Percentiles rank a stretch among this genome's conserved stretches.
Conservation (phyloP, 371 early-diverging fungal species). For the Fennellomyces sp. region DNA sequence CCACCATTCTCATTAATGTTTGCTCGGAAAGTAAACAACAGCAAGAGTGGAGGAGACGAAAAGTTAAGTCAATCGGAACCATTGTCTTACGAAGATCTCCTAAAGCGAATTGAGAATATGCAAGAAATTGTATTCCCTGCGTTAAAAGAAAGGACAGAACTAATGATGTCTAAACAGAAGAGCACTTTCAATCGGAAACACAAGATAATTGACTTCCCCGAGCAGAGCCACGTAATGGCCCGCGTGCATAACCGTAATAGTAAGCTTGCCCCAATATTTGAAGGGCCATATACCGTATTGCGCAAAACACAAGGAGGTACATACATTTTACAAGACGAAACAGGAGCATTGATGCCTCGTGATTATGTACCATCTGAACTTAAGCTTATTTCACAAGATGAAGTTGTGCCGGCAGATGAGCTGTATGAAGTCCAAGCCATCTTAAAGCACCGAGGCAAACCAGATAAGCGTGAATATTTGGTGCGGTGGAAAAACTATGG, state of each 20-base stretch:
- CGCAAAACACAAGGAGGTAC: constrained; percentile 9
- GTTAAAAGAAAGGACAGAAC: constrained; percentile 3
- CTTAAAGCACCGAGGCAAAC: constrained; percentile 3
- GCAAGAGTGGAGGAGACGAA: constrained; percentile 1
- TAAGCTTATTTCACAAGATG: constrained; percentile 4
- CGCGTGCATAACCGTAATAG: background rate
- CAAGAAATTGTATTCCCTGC: constrained; percentile 15
- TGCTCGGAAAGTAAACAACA: constrained; percentile 15
- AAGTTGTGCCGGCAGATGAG: constrained; percentile 3
- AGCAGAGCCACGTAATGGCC: constrained; percentile 9
- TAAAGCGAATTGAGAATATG: constrained; percentile 1
- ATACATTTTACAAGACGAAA: constrained; percentile 7
- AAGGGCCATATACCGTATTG: constrained; percentile 5
- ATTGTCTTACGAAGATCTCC: background rate
- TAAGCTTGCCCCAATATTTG: constrained; percentile 7
- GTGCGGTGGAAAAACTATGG: constrained; percentile 20
- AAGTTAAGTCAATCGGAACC: background rate
- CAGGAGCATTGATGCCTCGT: background rate
- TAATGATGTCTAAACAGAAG: background rate
- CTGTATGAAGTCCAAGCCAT: constrained; percentile 8
- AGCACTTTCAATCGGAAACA: background rate
- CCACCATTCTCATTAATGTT: constrained; percentile 20
- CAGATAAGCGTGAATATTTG: constrained; percentile 5
- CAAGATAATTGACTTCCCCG: constrained; percentile 9
- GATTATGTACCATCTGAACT: constrained; percentile 6